Evolutionary conservation across 257 asterid species (phyloP), one percentile per base, ranked within the genome.

Genomic region (Fraxinus excelsior): DNA sequence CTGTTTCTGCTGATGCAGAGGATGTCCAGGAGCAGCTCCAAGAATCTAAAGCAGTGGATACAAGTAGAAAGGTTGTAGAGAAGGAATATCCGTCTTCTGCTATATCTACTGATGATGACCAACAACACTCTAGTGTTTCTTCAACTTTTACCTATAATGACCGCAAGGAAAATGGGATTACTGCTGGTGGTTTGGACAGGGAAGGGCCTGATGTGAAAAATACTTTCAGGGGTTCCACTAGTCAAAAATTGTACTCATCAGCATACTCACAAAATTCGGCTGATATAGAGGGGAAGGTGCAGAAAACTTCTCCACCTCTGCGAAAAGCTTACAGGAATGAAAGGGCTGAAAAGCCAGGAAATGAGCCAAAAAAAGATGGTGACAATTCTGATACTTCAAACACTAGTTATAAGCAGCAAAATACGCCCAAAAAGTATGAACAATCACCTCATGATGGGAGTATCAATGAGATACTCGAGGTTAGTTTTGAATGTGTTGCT

Each of bases 401-500:
- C 72, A 80, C 78, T 77, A 83, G 84, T 83, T 79, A 82, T 80
- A 94, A 79, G 85, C 92, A 84, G 84, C 88, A 82, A 77, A 83
- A 34, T 74, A 13, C 60, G 60, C 85, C 34, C 66, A 89, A 75
- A 75, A 89, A 80, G 79, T 73, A 76, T 70, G 92, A 87, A 83
- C 71, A 89, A 72, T 74, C 16, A 25, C 35, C 88, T 78, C 88
- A 88, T 72, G 94, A 92, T 83, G 93, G 89, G 73, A 85, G 88
- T 73, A 89, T 96, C 82, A 84, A 90, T 79, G 98, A 93, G 85
- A 93, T 91, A 83, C 94, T 93, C 23, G 94, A 93, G 99, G 98
- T 93, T 79, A 44, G 88, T 78, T 71, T 76, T 78, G 12, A 26
- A 69, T 53, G 53, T 46, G 18, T 16, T 26, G 51, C 29, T 64